Evolutionary conservation across 169 alveolate genomes (phyloP), one percentile per base, ranked within the genome.

Genomic region (Plasmodium inui): DNA sequence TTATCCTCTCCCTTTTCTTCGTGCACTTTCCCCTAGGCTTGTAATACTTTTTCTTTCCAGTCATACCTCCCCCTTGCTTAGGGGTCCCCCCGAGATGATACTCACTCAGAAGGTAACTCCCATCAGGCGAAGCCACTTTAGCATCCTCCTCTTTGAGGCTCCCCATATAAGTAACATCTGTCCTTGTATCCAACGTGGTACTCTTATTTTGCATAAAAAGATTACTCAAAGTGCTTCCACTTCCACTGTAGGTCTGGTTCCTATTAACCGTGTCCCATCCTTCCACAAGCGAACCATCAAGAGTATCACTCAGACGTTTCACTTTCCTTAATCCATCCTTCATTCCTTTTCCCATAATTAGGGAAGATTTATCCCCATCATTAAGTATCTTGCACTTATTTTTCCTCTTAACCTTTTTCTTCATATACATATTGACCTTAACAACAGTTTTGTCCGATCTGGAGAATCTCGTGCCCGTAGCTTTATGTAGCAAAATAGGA

Each of bases 401-500:
- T 26, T 37, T 67, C 28, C 90, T 37, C 82, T 57, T 80, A 1
- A 57, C 44, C n/a, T 89, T 89, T 55, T 89, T 89, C 34, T 89
- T 89, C 94, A 89, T 89, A 32, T 78, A 79, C 3, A 89, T 90
- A 78, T 89, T 89, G 6, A 89, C 79, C 50, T 89, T 89, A 10
- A 89, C 94, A 57, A 89, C 94, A 2, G 94, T 79, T 79, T 34
- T 55, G 32, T 92, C 95, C 1, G 90, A 92, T 39, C 95, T 22
- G 37, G 93, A 83, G 50, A 96, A 83, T 34, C 97, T 26, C 7
- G 97, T 96, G 0, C 97, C 97, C 22, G 97, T 96, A 74, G 97
- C 97, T 72, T 96, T 96, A 92, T 96, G 97, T 41, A 96, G 83
- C 17, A 96, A 93, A 41, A 96, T 94, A 2, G 97, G 97, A 89